These are phyloP conservation scores for Gossypium mustelinum DNA, from an alignment of 345 rosid genomes.

Conservation along the genomic window DNA sequence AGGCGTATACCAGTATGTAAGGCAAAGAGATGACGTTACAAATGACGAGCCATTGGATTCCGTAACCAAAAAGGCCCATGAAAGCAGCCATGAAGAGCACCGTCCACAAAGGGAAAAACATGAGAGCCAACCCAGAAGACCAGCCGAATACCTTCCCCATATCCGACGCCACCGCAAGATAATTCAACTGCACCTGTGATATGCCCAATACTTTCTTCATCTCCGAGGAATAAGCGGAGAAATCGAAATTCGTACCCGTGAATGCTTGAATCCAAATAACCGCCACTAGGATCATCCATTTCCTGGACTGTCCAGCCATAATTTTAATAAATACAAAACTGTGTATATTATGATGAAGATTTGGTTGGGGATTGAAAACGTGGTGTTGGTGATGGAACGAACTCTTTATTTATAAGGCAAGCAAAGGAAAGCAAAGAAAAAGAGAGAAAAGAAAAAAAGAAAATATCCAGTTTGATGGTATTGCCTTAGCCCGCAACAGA, in stretches of 20 bases:
- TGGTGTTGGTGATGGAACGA: neutral
- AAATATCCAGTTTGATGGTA: neutral
- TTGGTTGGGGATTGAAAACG: neutral
- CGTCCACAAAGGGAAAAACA: constrained; percentile 64
- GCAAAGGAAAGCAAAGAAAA: too few species aligned
- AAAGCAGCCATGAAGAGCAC: constrained; percentile 81
- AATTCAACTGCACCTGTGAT: constrained; percentile 87
- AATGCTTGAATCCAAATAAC: constrained; percentile 97
- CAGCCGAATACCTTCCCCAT: constrained; percentile 89
- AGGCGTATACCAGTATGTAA: constrained; percentile 55
- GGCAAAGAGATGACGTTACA: constrained; percentile 57
- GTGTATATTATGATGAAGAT: neutral
- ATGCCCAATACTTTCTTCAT: constrained; percentile 71
- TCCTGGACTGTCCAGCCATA: constrained; percentile 81
- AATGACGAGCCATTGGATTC: constrained; percentile 83
- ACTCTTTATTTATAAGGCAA: neutral
- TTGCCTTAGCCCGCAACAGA: neutral
- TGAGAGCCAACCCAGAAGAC: constrained; percentile 85
- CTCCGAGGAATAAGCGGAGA: constrained; percentile 80
- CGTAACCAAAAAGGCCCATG: constrained; percentile 83
- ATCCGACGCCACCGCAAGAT: constrained; percentile 91
- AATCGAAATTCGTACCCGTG: constrained; percentile 95
- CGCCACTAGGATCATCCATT: constrained; percentile 95
- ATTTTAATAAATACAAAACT: neutral
- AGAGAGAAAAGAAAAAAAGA: neutral